Base-by-base conservation (phyloP, 2,329 filamentous ascomycete species). In the Cordyceps javanica region DNA sequence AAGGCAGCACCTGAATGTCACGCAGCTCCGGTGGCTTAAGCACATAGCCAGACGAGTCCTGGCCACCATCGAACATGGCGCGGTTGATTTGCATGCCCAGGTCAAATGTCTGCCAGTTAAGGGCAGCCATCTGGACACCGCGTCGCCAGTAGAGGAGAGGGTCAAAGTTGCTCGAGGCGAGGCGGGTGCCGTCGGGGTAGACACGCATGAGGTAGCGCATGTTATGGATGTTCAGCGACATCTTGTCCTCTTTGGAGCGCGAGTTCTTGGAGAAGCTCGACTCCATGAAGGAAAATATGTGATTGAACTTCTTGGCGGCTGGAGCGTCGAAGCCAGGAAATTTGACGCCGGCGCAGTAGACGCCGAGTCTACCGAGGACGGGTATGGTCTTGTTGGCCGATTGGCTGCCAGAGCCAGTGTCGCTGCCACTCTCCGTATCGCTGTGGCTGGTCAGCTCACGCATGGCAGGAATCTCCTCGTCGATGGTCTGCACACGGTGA, bases 21-120 rank as follows among this genome's bases (percentile, higher is more conserved):
- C 93, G 88, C 61, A 96, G 84, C 68, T 92, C 90, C 36, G 86
- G 82, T 21, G 94, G 93, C 75, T 99, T 99, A 55, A 97, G 82
- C 14, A 97, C 91, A 67, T 97, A 99, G 45, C 94, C 94, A 3
- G 89, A 90, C 57, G 86, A 84, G 73, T 97, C 94, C 13, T 82
- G 87, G 44, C 91, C 90, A 59, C 90, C 90, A 48, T 91, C 89
- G 69, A 97, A 99, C 94, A 99, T 97, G 67, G 94, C 94, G 64
- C 94, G 89, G 70, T 97, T 97, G 71, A 97, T 82, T 69, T 97
- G 93, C 83, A 97, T 94, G 46, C 92, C 91, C 19, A 95, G 80
- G 68, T 97, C 94, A 67, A 95, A 97, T 0, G 92, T 97, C 73
- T 99, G 94, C 93, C 94, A 97, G 73, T 99, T 99, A 61, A 97